Base-by-base conservation (phyloP, 2,329 filamentous ascomycete genomes). In the Aureobasidium musti region DNA sequence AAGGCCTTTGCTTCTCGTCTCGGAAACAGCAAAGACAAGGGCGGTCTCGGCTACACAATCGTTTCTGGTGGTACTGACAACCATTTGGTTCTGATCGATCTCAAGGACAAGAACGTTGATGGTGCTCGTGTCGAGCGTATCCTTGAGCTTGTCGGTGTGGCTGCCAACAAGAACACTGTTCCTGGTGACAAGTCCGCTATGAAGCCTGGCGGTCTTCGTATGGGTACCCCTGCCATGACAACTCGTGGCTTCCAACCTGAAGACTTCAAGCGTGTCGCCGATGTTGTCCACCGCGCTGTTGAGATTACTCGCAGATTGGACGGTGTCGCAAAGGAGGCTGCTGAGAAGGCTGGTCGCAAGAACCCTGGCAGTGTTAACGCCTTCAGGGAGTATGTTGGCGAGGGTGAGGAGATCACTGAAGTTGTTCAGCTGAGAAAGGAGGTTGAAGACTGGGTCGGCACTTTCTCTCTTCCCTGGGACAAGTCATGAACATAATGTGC, bases 131-230 rank as follows among this genome's bases (percentile, higher is more conserved):
- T 69, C n/a, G 68, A 69, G 78, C 88, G 92, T 28, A 68, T 73
- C 76, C 87, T 91, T 77, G 85, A 82, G 70, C 87, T 99, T 21
- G 95, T 99, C 75, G 95, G 95, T 75, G 95, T 99, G 79, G 93
- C 95, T 69, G 96, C 92, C 87, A 99, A 99, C 89, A 99, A 99
- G 89, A 99, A 99, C 87, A 90, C 91, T 68, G 95, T 97, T 68
- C 95, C 95, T 47, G 95, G 95, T 70, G 95, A 99, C 80, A 91
- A 89, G 76, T 97, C 92, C 0, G 95, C 95, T 1, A 86, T 99
- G 75, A 91, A 94, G 70, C 95, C 95, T 17, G 94, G 94, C 71
- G 95, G 95, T 70, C 84, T 99, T 70, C 89, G 95, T 71, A 93
- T 99, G 81, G 95, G 95, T 66, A 95, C 94, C 0, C 95, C 95